Percentiles rank a stretch among this genome's conserved stretches.
These are phyloP conservation scores for Fusarium chaquense DNA, from an alignment of 2,329 filamentous ascomycete genomes.

Conservation along the genomic window DNA sequence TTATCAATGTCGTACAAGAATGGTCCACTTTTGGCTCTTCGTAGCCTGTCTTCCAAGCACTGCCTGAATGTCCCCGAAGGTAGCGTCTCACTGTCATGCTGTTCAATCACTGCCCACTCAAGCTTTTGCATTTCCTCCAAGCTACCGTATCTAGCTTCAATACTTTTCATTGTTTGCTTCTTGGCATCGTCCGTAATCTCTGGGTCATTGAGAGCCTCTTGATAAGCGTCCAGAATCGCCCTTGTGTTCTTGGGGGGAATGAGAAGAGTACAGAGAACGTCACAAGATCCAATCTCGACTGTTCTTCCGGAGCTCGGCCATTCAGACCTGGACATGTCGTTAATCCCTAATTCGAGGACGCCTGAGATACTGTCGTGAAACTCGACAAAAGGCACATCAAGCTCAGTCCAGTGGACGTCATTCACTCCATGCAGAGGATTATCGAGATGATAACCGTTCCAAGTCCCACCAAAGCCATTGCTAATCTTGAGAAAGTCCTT, in stretches of 20 bases:
- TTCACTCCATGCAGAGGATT: slow-evolving; percentile 17
- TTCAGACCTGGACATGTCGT: not conserved
- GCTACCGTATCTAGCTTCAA: slow-evolving; percentile 30
- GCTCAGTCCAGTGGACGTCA: slow-evolving; percentile 23
- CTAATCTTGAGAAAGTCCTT: slow-evolving; percentile 38
- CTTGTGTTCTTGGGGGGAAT: slow-evolving; percentile 21
- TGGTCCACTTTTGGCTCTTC: not conserved
- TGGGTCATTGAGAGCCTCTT: slow-evolving; percentile 7
- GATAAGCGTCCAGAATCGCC: slow-evolving; percentile 18
- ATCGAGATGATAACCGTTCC: slow-evolving; percentile 37
- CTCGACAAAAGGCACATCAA: slow-evolving; percentile 2
- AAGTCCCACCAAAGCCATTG: slow-evolving; percentile 36
- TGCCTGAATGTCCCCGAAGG: slow-evolving; percentile 22
- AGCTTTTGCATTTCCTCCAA: slow-evolving; percentile 34
- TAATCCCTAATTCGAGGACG: not conserved
- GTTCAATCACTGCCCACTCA: slow-evolving; percentile 16
- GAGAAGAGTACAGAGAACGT: slow-evolving; percentile 13
- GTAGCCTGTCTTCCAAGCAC: slow-evolving; percentile 16
- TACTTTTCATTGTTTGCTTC: slow-evolving; percentile 9
- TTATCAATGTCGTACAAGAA: not conserved
- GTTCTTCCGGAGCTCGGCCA: slow-evolving; percentile 29
- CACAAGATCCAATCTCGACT: slow-evolving; percentile 19
- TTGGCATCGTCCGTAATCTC: slow-evolving; percentile 16
- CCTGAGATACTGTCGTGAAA: slow-evolving; percentile 22
- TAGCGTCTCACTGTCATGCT: slow-evolving; percentile 1